phyloP scores from a whole-genome alignment of 495 filamentous ascomycete species.

The Sabuloglossum arenarium region DNA sequence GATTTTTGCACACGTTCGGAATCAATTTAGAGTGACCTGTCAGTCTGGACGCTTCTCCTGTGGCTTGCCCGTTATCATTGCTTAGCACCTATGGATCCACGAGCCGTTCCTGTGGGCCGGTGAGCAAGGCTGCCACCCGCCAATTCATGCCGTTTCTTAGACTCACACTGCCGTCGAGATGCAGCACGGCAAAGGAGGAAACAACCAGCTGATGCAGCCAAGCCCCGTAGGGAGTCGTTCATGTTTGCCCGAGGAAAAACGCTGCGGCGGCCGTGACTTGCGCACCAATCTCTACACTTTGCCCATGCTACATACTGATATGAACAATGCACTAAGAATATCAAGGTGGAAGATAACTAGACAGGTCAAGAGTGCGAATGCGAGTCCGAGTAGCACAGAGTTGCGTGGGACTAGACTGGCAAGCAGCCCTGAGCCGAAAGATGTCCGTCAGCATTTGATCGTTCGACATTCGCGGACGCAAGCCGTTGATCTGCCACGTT shows the following conservation, averaged over 20 bases:
- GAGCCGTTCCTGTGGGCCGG: not conserved
- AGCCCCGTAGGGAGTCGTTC: not conserved
- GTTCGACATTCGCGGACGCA: not conserved
- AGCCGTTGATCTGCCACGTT: constrained; percentile 3
- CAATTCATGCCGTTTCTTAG: not conserved
- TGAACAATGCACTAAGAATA: too few species aligned
- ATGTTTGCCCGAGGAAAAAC: too few species aligned
- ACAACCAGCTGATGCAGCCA: not conserved
- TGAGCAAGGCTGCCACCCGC: constrained; percentile 1
- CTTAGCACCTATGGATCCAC: constrained; percentile 1
- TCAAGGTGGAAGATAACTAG: not conserved
- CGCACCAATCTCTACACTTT: too few species aligned
- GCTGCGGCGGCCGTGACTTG: too few species aligned
- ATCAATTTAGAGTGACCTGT: not conserved
- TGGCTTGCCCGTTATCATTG: constrained; percentile 2
- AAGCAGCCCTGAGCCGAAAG: not conserved
- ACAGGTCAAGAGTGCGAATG: not conserved
- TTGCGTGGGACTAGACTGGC: not conserved
- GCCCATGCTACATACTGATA: too few species aligned
- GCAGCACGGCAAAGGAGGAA: not conserved
- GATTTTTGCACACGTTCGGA: not conserved
- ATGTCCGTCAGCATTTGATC: not conserved
- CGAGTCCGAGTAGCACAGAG: not conserved
- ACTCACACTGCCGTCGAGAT: not conserved
- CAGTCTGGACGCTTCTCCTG: not conserved